Evolutionary conservation across 768 basidiomycete species (phyloP).

Genomic region (Mrakia blollopis): DNA sequence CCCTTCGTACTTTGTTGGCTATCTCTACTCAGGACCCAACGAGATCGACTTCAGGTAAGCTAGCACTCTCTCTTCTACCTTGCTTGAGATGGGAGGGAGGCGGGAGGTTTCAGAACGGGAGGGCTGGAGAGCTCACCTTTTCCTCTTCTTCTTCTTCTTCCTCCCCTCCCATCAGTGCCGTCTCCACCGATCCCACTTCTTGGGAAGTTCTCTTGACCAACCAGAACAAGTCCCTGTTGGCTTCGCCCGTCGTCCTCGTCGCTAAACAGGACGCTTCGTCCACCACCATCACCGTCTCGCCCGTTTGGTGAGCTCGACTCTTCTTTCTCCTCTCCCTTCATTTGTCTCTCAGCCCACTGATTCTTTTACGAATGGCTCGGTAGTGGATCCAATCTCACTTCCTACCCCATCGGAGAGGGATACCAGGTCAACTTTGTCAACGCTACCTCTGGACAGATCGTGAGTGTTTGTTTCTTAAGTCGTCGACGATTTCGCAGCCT

Average conservation of each 20-base stretch:
- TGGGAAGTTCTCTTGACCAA: constrained; percentile 14
- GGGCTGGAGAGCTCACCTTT: not conserved
- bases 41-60: constrained; percentile 12
- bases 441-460: not conserved
- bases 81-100: not conserved
- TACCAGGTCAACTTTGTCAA: constrained; percentile 8
- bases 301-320: constrained; percentile 3
- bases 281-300: not conserved
- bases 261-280: not conserved
- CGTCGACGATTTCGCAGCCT: no score
- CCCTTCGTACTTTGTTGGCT: not conserved
- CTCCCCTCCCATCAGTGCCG: not conserved
- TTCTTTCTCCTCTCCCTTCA: not conserved
- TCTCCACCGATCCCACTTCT: constrained; percentile 10
- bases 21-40: constrained; percentile 9
- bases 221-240: constrained; percentile 1
- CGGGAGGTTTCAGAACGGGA: not conserved
- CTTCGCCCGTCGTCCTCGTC: not conserved
- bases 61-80: not conserved
- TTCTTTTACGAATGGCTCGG: not conserved
- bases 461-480: no score
- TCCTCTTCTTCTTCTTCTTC: not conserved
- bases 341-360: not conserved
- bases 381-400: not conserved
- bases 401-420: not conserved